Evolutionary conservation across 1,139 yeast species (phyloP), one percentile per base, ranked within the genome.

Genomic region (Eremothecium sinecaudum): DNA sequence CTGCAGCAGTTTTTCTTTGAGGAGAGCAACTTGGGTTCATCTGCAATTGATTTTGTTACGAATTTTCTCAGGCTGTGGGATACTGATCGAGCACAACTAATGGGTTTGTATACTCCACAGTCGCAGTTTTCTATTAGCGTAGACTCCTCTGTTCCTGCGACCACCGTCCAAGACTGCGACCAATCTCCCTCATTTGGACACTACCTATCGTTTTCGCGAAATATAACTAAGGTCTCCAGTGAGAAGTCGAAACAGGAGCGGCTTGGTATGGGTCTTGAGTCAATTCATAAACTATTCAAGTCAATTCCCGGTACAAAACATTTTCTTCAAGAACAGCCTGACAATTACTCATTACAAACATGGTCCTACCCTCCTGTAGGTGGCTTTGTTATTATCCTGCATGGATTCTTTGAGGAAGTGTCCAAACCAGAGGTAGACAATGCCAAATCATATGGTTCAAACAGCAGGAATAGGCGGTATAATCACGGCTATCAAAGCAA

Each of bases 1-100:
- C 64, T 48, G 36, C 66, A 61, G 40, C 72, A 69, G 34, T 75
- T 79, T 50, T 90, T 87, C 56, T 87, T 86, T 58, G 94, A 81
- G 58, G 83, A 76, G 48, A 69, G 68, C n/a, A 83, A 76, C 26
- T 67, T 84, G 26, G 83, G 79, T 42, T 64, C 66, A 33, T 62
- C 83, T 33, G 77, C 92, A 2, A 77, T 87, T 19, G 75, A 69
- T 48, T 92, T 90, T 57, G 66, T 87, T 6, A 60, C 87, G 13
- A 78, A 81, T 47, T 87, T 71, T 56, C 65, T 81, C 41, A 75
- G 77, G 38, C 63, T 79, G 32, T 90, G 94, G 92, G 99, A 90
- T 60, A 51, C 70, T 5, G 77, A 82, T 53, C 66, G 98, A 42
- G 56, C 67, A 10, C 87, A 79, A 36, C 64, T 90, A 32, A 56